Evolutionary conservation across 805 yeast genomes (phyloP).

Genomic region (Yamadazyma kitorensis): DNA sequence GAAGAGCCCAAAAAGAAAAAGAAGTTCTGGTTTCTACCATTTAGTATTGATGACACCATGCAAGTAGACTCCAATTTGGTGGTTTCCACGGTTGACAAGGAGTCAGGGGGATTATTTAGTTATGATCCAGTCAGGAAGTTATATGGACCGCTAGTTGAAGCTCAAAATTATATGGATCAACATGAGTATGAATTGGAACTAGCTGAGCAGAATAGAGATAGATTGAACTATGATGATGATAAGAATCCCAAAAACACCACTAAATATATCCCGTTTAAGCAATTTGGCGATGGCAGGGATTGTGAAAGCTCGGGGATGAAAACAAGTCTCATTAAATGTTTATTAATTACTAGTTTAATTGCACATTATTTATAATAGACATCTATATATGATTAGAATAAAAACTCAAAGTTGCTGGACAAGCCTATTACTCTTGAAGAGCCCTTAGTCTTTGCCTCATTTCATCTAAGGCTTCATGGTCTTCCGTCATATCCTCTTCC

Average conservation of each 20-base stretch:
- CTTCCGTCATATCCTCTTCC: constrained; percentile 36
- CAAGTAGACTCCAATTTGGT: constrained; percentile 10
- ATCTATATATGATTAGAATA: too few species aligned
- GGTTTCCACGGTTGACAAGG: constrained; percentile 8
- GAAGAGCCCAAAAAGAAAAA: constrained; percentile 11
- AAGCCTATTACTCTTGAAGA: constrained; percentile 56
- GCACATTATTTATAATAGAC: constrained; percentile 4
- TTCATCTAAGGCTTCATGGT: constrained; percentile 70
- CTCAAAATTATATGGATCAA: too few species aligned
- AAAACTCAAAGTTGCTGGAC: too few species aligned
- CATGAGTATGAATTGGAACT: background rate
- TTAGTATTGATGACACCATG: constrained; percentile 6
- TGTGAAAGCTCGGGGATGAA: constrained; percentile 1
- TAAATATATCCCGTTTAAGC: background rate
- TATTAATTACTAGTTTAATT: constrained; percentile 6
- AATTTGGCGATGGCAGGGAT: constrained; percentile 4
- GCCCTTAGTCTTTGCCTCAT: constrained; percentile 91
- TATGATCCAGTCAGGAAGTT: background rate
- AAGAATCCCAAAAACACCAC: background rate
- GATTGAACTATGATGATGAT: background rate
- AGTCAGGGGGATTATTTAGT: constrained; percentile 5
- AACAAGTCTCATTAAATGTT: constrained; percentile 1
- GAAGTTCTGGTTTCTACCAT: constrained; percentile 19
- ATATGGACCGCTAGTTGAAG: background rate
- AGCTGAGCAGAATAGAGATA: background rate